Base-by-base conservation (phyloP, 208 protist species). In the Acanthamoeba lenticulata region DNA sequence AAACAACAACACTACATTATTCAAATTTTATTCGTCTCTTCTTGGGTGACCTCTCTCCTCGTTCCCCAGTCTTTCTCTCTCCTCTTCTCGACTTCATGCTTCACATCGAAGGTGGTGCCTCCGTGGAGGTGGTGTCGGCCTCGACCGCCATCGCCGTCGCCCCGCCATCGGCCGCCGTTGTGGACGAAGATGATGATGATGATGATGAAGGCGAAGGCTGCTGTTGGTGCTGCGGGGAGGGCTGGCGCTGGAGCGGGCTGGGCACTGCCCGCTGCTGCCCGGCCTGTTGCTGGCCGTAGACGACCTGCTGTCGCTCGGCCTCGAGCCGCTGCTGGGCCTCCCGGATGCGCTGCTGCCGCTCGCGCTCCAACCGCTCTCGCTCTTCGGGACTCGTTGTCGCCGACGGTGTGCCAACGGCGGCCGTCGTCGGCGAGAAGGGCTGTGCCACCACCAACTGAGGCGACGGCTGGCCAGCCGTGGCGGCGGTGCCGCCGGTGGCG, bases 281-380 rank as follows among this genome's bases (percentile, higher is more conserved):
- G 52, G 52, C 52, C n/a, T 60, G 65, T 9, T 74, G 65, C 65
- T 74, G 65, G 65, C 65, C 65, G 65, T 74, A 74, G 32, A 74
- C 52, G 52, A 27, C n/a, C 65, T 74, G 65, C 36, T 74, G 65
- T 42, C 65, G 65, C n/a, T 74, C 65, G 11, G n/a, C n/a, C 65
- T 74, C 65, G 36, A 74, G 65, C 36, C 65, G 65, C 36, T 74
- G 62, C 62, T 72, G 62, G 34, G 62, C 62, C 9, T 72, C 62
- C 62, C 36, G n/a, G n/a, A 72, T 72, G 32, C 62, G 62, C 62
- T 72, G 62, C 62, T 72, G 62, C 15, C 62, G 62, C 62, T 72
- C 62, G 3, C 62, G 62, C n/a, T 72, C 62, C 15, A 72, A 27
- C n/a, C 62, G 62, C 34, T 72, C 65, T 5, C 65, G 65, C 65